Conservation (phyloP, 192 early-diverging fungal species). For the Chytriomyces sp. region DNA sequence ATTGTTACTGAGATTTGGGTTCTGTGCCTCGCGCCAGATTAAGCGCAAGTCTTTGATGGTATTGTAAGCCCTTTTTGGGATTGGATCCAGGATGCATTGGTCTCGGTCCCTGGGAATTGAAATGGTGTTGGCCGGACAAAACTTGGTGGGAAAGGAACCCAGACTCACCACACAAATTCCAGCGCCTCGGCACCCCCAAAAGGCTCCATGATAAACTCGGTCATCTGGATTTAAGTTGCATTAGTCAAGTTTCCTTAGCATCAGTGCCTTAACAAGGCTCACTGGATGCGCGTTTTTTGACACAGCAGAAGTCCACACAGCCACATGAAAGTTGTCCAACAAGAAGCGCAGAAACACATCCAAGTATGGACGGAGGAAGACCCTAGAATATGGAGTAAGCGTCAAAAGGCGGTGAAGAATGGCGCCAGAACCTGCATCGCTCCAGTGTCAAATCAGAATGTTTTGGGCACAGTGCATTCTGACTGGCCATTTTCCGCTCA, state of each 20-base stretch:
- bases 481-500: conserved; percentile 28
- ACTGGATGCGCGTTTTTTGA: conserved; percentile 42
- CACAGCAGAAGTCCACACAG: conserved; percentile 52
- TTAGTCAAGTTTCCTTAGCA: neutral
- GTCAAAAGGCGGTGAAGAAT: too few relatives aligned
- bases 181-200: conserved; percentile 18
- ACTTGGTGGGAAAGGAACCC: neutral
- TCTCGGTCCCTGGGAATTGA: conserved; percentile 33
- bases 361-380: conserved; percentile 50
- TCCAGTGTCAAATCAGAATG: conserved; percentile 37
- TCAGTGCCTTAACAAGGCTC: neutral
- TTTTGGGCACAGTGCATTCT: conserved; percentile 34
- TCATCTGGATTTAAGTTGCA: conserved; percentile 10
- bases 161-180: conserved; percentile 41
- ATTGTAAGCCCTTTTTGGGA: conserved; percentile 1
- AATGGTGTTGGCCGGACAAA: neutral
- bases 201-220: conserved; percentile 39
- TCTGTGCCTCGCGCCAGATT: conserved; percentile 32
- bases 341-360: conserved; percentile 46
- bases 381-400: neutral
- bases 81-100: conserved; percentile 36
- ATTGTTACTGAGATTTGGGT: too few relatives aligned
- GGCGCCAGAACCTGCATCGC: conserved; percentile 32
- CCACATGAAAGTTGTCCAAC: conserved; percentile 43
- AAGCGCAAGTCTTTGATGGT: conserved; percentile 45